Percentiles rank a stretch among this genome's conserved stretches.
Evolutionary conservation across 768 basidiomycete species (phyloP).

Genomic region (Royoungia palumana): DNA sequence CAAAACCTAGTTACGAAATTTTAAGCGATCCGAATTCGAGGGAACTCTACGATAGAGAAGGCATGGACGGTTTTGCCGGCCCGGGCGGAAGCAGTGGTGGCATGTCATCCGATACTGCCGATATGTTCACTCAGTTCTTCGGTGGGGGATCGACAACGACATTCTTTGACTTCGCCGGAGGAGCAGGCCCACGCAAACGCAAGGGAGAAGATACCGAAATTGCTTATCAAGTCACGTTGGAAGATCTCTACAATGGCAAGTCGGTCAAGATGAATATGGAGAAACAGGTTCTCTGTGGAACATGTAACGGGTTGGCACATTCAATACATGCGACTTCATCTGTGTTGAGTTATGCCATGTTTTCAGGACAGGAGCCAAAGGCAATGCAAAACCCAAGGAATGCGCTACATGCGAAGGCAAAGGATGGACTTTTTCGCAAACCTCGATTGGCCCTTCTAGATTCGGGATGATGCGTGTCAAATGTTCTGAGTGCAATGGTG

Average conservation of each 20-base stretch:
- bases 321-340: not conserved
- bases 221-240: slow-evolving; percentile 81
- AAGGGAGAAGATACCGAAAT: slow-evolving; percentile 74
- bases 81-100: slow-evolving; percentile 43
- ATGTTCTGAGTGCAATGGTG: slow-evolving; percentile 70
- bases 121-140: slow-evolving; percentile 78
- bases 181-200: slow-evolving; percentile 42
- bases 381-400: slow-evolving; percentile 77
- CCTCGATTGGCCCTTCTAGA: slow-evolving; percentile 47
- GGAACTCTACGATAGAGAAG: slow-evolving; percentile 68
- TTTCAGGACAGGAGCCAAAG: slow-evolving; percentile 73
- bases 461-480: slow-evolving; percentile 50
- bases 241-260: slow-evolving; percentile 92
- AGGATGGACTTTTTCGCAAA: slow-evolving; percentile 65
- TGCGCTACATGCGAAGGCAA: slow-evolving; percentile 83
- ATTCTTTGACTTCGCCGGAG: slow-evolving; percentile 66
- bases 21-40: slow-evolving; percentile 67
- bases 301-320: slow-evolving; percentile 70
- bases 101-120: slow-evolving; percentile 50
- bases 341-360: slow-evolving; percentile 6
- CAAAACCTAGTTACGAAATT: slow-evolving; percentile 67
- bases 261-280: slow-evolving; percentile 86
- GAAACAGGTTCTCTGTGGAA: slow-evolving; percentile 72
- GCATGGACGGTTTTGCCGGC: slow-evolving; percentile 63
- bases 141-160: slow-evolving; percentile 51